Percentiles rank a stretch among this genome's conserved stretches.
Evolutionary conservation across 1,139 yeast species (phyloP).

Genomic region (Debaryomyces subglobosus): DNA sequence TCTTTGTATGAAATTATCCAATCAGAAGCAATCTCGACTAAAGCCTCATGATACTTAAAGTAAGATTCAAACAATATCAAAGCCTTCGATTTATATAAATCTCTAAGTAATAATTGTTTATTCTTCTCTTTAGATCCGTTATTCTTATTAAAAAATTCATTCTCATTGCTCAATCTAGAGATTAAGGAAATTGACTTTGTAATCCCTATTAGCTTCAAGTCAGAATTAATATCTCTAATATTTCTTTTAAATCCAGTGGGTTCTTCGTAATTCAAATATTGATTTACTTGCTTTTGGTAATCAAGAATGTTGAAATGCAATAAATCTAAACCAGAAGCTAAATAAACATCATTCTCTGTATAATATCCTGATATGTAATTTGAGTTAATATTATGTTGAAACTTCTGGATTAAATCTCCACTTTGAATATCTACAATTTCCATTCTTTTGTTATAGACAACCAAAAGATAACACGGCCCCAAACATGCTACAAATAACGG

Average conservation of each 20-base stretch:
- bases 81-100: conserved; percentile 37
- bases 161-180: conserved; percentile 25
- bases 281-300: conserved; percentile 46
- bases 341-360: conserved; percentile 23
- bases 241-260: conserved; percentile 17
- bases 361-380: conserved; percentile 22
- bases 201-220: conserved; percentile 37
- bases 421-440: conserved; percentile 48
- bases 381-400: conserved; percentile 35
- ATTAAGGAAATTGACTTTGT: conserved; percentile 40
- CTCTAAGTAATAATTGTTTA: conserved; percentile 36
- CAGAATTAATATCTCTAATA: conserved; percentile 31
- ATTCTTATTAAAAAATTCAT: conserved; percentile 27
- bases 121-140: conserved; percentile 25
- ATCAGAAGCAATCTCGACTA: conserved; percentile 46
- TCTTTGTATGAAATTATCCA: conserved; percentile 45
- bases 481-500: conserved; percentile 39
- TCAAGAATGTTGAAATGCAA: conserved; percentile 33
- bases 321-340: conserved; percentile 33
- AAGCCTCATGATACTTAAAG: conserved; percentile 41
- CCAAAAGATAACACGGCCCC: conserved; percentile 51
- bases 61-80: conserved; percentile 37
- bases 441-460: conserved; percentile 40
- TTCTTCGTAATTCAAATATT: conserved; percentile 33
- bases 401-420: conserved; percentile 48